Conservation (phyloP, 345 rosid species). For the Hirschfeldia incana region DNA sequence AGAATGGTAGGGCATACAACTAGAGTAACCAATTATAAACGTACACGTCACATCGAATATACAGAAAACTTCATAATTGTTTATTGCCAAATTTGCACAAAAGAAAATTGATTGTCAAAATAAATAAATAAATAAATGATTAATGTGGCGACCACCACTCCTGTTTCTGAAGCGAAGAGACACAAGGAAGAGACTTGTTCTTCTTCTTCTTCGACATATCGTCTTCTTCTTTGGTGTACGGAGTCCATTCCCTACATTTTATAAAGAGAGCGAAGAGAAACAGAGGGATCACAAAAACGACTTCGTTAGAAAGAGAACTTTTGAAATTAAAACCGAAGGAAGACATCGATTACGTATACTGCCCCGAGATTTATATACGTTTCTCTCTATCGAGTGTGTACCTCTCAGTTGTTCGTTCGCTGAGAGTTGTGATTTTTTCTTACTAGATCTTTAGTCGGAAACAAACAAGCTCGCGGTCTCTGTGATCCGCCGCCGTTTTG, state of each 20-base stretch:
- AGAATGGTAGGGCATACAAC: neutral
- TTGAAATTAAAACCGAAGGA: neutral
- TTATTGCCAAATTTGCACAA: neutral
- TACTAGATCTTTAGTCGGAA: conserved; percentile 25
- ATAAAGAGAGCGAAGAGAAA: neutral
- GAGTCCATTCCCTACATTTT: conserved; percentile 14
- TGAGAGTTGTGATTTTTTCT: conserved; percentile 4
- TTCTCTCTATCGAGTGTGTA: neutral
- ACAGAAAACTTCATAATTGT: neutral
- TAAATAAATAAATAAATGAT: neutral
- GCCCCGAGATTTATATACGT: neutral
- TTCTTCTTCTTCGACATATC: conserved; percentile 13
- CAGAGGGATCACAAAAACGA: conserved; percentile 21
- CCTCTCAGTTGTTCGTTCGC: conserved; percentile 6
- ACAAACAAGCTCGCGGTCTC: conserved; percentile 25
- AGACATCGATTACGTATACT: too few species aligned
- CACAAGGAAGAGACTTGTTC: conserved; percentile 7
- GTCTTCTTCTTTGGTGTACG: conserved; percentile 18
- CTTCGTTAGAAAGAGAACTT: neutral
- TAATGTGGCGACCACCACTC: neutral
- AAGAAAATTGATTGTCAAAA: neutral
- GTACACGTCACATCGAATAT: conserved; percentile 1
- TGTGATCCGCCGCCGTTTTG: neutral
- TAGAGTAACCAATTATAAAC: neutral
- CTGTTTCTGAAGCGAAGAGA: conserved; percentile 33